Base-by-base conservation (phyloP, 768 basidiomycete genomes). In the Amyloporia xantha region DNA sequence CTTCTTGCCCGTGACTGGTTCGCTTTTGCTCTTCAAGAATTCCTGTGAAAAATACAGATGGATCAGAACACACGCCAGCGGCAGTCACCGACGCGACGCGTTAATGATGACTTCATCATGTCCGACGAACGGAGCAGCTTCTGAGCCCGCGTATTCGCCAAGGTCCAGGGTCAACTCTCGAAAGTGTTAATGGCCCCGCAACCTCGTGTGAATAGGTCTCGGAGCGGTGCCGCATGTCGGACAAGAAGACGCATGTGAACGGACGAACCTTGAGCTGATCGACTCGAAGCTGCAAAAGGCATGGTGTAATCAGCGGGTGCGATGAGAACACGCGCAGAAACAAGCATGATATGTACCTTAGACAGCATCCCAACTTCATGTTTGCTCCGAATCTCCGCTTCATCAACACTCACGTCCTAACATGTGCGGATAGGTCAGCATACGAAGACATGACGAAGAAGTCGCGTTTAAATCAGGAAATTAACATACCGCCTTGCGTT, bases 241-340 rank as follows among this genome's bases (percentile, higher is more conserved):
- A 33, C 30, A 33, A 7, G 7, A 39, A 21, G 24, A 25, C 37
- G 35, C 41, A 42, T 24, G 24, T 5, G 23, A 19, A 39, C 24
- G 5, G n/a, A 52, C 72, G 49, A 53, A 85, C 86, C 77, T 86
- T 90, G 41, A 91, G 71, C 58, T 88, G 84, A 64, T 86, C 84
- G 53, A 88, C 82, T 15, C 78, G 80, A 54, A 90, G 71, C 88
- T 91, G 50, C 53, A 13, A 42, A 52, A 59, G 41, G 26, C 54
- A 47, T 50, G 36, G 17, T 28, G 43, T 20, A n/a, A 13, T 35
- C n/a, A 38, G 19, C 40, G n/a, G 9, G 21, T 37, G 26, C 28
- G 42, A 33, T 23, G 25, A 36, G n/a, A 15, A 6, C 38, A 33
- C 30, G 37, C 28, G 43, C 21, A 38, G 27, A 21, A 10, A 26